Percentiles rank a stretch among this genome's conserved stretches.
Conservation (phyloP, 73 alveolate species). For the Paramecium sexaurelia region DNA sequence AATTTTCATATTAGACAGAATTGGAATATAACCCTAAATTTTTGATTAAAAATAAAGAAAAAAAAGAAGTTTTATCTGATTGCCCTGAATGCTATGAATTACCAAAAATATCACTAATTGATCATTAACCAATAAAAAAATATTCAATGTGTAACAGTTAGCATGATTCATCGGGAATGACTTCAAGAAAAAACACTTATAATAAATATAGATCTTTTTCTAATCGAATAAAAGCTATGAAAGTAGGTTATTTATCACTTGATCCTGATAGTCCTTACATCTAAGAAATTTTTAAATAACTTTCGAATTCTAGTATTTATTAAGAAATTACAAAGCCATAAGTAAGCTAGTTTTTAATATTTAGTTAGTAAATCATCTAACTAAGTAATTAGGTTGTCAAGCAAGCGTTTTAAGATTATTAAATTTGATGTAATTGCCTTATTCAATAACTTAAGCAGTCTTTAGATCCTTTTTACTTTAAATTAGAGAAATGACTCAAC, state of each 20-base stretch:
- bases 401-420: neutral
- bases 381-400: neutral
- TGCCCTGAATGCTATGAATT: neutral
- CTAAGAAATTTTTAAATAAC: neutral
- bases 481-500: neutral
- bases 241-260: neutral
- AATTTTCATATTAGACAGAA: neutral
- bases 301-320: neutral
- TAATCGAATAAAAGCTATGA: neutral
- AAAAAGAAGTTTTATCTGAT: neutral
- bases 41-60: neutral
- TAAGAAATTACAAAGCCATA: conserved; percentile 11
- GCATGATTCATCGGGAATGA: conserved; percentile 14
- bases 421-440: neutral
- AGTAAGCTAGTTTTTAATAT: neutral
- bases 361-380: neutral
- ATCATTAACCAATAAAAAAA: neutral
- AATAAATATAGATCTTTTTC: neutral
- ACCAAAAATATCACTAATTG: neutral
- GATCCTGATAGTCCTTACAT: conserved; percentile 4
- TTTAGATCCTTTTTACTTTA: neutral
- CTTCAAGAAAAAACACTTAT: neutral
- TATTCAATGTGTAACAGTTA: neutral
- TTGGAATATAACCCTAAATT: conserved; percentile 4
- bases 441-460: neutral